A percentile compares a stretch with the other conserved stretches of the same genome.
These are phyloP conservation scores for Beauveria asiatica DNA, from an alignment of 2,329 filamentous ascomycete genomes.

Conservation along the genomic window DNA sequence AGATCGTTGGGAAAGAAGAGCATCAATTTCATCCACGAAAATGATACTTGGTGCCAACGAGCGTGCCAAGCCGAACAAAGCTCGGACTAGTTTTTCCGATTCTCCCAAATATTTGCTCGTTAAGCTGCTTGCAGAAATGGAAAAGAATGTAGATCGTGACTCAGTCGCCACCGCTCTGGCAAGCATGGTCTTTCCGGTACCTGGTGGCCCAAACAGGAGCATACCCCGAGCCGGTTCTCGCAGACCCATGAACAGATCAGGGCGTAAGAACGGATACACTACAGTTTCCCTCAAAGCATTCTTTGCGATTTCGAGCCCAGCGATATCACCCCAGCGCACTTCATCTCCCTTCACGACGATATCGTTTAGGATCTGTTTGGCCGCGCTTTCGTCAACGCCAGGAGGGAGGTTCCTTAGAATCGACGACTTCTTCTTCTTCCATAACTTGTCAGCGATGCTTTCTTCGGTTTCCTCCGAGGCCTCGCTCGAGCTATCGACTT, in stretches of 20 bases:
- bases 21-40: conserved; percentile 97
- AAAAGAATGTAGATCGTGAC: conserved; percentile 91
- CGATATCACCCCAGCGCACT: conserved; percentile 90
- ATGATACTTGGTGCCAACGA: conserved; percentile 88
- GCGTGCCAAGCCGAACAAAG: conserved; percentile 84
- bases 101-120: conserved; percentile 96
- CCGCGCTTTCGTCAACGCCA: conserved; percentile 73
- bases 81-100: conserved; percentile 90
- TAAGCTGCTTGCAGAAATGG: conserved; percentile 86
- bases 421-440: conserved; percentile 52
- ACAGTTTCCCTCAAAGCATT: conserved; percentile 89
- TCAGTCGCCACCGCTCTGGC: conserved; percentile 92
- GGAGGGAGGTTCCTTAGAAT: conserved; percentile 72
- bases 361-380: conserved; percentile 89
- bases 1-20: conserved; percentile 73
- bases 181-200: conserved; percentile 98
- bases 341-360: conserved; percentile 92
- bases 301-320: conserved; percentile 84
- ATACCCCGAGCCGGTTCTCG: conserved; percentile 91
- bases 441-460: conserved; percentile 36
- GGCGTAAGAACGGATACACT: conserved; percentile 91
- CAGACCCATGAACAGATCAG: conserved; percentile 91
- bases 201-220: conserved; percentile 90
- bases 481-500: conserved; percentile 38
- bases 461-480: conserved; percentile 37